Conservation (phyloP, 2,329 filamentous ascomycete species). For the Diaporthe sp. region DNA sequence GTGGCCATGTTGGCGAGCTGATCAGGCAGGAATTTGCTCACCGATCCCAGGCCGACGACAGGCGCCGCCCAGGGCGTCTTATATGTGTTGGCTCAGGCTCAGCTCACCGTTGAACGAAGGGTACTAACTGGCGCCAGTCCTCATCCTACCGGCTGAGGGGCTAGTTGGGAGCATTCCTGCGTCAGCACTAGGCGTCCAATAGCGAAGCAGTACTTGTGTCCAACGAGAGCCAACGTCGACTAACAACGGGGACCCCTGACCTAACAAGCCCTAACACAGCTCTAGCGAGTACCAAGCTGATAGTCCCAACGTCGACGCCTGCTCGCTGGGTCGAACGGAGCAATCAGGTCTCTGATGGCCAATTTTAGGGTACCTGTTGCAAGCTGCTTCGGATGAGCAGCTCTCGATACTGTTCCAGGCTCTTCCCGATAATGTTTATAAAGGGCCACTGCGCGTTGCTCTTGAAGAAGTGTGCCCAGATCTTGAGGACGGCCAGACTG, state of each 20-base stretch:
- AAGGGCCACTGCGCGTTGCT: slow-evolving; percentile 64
- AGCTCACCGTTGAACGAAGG: background rate
- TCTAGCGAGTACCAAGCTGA: background rate
- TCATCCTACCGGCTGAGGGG: background rate
- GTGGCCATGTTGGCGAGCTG: background rate
- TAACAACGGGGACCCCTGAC: background rate
- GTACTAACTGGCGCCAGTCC: background rate
- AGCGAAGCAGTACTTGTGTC: too few relatives aligned
- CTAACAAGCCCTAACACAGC: background rate
- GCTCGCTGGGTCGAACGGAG: background rate
- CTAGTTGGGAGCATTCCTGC: background rate
- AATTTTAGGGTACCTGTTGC: background rate
- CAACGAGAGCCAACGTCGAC: background rate
- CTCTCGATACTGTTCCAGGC: slow-evolving; percentile 55
- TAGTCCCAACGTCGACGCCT: too few relatives aligned
- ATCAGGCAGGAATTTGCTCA: too few relatives aligned
- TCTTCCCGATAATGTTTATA: slow-evolving; percentile 60
- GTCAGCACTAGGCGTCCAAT: background rate
- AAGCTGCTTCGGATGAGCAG: slow-evolving; percentile 42
- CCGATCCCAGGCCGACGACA: background rate
- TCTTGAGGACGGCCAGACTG: slow-evolving; percentile 57
- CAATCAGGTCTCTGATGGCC: background rate
- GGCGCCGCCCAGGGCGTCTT: background rate
- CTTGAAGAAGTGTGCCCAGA: slow-evolving; percentile 62
- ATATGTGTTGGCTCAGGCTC: background rate